A percentile compares a stretch with the other conserved stretches of the same genome.
Conservation (phyloP, 768 basidiomycete species). For the Tulasnella sp. region DNA sequence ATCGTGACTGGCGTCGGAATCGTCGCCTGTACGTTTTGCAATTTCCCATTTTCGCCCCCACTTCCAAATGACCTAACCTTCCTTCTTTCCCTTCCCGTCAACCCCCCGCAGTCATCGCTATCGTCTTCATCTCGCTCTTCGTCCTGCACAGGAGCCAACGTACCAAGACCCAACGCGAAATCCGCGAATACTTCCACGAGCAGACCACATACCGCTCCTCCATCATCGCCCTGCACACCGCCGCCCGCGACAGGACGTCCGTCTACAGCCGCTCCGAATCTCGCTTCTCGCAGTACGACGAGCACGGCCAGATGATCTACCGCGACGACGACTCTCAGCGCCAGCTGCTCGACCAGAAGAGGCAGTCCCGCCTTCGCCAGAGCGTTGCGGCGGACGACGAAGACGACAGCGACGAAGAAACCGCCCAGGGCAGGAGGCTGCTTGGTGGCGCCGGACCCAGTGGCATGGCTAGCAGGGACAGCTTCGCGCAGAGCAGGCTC, state of each 20-base stretch:
- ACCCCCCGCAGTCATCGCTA: slow-evolving; percentile 14
- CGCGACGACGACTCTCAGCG: slow-evolving; percentile 25
- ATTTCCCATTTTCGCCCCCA: background rate
- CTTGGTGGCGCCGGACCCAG: background rate
- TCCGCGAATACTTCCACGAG: slow-evolving; percentile 26
- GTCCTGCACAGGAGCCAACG: slow-evolving; percentile 12
- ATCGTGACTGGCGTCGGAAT: slow-evolving; percentile 21
- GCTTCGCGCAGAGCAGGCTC: background rate
- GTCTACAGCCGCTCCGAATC: slow-evolving; percentile 13
- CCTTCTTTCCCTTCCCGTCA: background rate
- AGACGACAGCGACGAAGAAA: slow-evolving; percentile 16
- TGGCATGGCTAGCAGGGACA: background rate
- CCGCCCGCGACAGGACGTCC: slow-evolving; percentile 25
- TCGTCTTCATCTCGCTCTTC: slow-evolving; percentile 22
- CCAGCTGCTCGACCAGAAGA: background rate
- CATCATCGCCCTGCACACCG: slow-evolving; percentile 26
- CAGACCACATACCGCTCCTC: slow-evolving; percentile 22
- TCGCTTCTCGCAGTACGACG: slow-evolving; percentile 26
- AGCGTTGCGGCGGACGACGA: slow-evolving; percentile 13
- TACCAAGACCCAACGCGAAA: slow-evolving; percentile 18
- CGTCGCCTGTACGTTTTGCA: slow-evolving; percentile 22
- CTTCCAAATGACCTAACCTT: background rate
- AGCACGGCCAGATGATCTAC: slow-evolving; percentile 25
- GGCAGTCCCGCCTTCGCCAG: background rate
- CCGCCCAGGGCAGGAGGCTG: slow-evolving; percentile 10